Evolutionary conservation across 2,329 filamentous ascomycete genomes (phyloP), one percentile per base, ranked within the genome.

Genomic region (Aspergillus pseudotamarii): DNA sequence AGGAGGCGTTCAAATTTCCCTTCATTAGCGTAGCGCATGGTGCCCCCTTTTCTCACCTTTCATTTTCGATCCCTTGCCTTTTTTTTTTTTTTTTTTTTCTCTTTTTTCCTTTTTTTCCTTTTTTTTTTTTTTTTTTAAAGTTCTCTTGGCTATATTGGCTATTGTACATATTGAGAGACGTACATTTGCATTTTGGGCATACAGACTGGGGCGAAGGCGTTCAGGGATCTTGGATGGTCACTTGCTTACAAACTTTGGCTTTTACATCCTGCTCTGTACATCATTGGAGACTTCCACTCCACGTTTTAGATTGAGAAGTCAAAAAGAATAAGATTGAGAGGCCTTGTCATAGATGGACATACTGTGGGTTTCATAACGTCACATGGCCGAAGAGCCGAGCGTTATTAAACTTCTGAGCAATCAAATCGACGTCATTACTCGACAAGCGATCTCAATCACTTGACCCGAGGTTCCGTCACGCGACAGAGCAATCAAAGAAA

Each of bases 181-280:
- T 38, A 55, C n/a, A 55, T 21, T 54, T 54, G 36, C 36, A 53
- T 59, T 53, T 56, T 50, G 57, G 61, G 43, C 50, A 59, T 45
- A 63, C 54, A 57, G 45, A 32, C 21, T 51, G 58, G 41, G 53
- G 53, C 45, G 41, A 59, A 19, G 63, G 63, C 60, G 63, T 65
- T 65, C 54, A 43, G 34, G 48, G 48, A 32, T 51, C 28, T 51
- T 34, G 48, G 48, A 51, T 32, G 26, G 48, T n/a, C 11, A 19
- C 26, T 30, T 46, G n/a, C 43, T 46, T 46, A 32, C 21, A 41
- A 41, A 41, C 19, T 21, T 56, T 56, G 30, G 16, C 34, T 41
- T 56, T 56, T 56, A 19, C 53, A 16, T 32, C n/a, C 45, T 26
- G 12, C 21, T 32, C 48, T 30, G 48, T 51, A 8, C 48, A 51